Evolutionary conservation across 495 filamentous ascomycete species (phyloP).

Genomic region (Ascodesmis nigricans): DNA sequence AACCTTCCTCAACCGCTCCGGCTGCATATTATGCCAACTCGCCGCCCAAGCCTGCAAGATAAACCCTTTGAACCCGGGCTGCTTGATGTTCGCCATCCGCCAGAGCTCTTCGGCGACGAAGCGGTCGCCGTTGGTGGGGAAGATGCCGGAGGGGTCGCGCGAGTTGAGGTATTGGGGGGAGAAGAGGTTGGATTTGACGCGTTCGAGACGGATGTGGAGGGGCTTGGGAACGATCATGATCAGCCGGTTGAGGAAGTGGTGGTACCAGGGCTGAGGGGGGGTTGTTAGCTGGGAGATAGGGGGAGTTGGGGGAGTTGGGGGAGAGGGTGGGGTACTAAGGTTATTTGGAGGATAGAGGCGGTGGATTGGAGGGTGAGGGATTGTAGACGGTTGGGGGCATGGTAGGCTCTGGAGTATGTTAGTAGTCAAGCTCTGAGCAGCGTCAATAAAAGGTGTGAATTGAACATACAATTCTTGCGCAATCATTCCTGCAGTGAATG

Average conservation of each 20-base stretch:
- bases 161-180: slow-evolving; percentile 33
- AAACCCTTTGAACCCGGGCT: slow-evolving; percentile 31
- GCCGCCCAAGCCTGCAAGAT: slow-evolving; percentile 57
- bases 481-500: slow-evolving; percentile 39
- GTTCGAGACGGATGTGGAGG: slow-evolving; percentile 33
- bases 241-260: slow-evolving; percentile 46
- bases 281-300: slow-evolving; percentile 2
- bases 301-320: slow-evolving; percentile 20
- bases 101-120: slow-evolving; percentile 53
- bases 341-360: slow-evolving; percentile 45
- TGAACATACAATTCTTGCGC: slow-evolving; percentile 46
- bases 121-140: slow-evolving; percentile 53
- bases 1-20: slow-evolving; percentile 37
- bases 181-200: slow-evolving; percentile 38
- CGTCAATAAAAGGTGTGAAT: not conserved
- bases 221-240: slow-evolving; percentile 47
- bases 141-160: slow-evolving; percentile 38
- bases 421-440: not conserved
- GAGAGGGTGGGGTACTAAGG: slow-evolving; percentile 23
- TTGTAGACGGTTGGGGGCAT: slow-evolving; percentile 39
- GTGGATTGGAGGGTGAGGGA: slow-evolving; percentile 51
- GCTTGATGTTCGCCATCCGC: slow-evolving; percentile 15
- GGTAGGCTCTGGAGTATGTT: slow-evolving; percentile 26
- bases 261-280: slow-evolving; percentile 27
- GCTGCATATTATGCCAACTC: slow-evolving; percentile 52